Evolutionary conservation across 108 stramenopile species (phyloP).

Genomic region (Bacterosira constricta): DNA sequence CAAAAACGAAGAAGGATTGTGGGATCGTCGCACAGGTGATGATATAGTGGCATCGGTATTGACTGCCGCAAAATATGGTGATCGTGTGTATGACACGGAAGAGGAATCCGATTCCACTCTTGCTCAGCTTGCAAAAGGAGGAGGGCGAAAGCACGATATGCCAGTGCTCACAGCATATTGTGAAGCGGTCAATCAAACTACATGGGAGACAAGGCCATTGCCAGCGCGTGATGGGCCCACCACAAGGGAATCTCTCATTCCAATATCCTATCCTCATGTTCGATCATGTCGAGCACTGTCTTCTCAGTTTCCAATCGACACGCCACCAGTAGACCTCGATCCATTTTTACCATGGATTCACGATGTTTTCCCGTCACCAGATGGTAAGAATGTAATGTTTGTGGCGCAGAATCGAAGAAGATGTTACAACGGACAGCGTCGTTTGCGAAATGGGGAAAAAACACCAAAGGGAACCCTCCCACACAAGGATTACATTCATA

Average conservation of each 20-base stretch:
- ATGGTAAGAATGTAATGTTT: constrained; percentile 83
- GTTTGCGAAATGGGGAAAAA: not conserved
- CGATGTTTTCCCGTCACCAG: constrained; percentile 84
- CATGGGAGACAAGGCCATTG: constrained; percentile 44
- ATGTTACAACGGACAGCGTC: constrained; percentile 57
- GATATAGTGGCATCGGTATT: constrained; percentile 37
- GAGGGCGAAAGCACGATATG: constrained; percentile 27
- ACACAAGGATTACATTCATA: constrained; percentile 33
- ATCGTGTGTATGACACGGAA: constrained; percentile 32
- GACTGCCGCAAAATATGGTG: constrained; percentile 34
- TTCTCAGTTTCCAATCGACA: constrained; percentile 76
- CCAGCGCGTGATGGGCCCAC: constrained; percentile 15
- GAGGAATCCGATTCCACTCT: not conserved
- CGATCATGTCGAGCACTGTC: constrained; percentile 43
- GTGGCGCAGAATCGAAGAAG: constrained; percentile 87
- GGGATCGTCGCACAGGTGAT: constrained; percentile 8
- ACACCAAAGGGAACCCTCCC: constrained; percentile 29
- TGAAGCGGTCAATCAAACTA: constrained; percentile 50
- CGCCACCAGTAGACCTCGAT: constrained; percentile 69
- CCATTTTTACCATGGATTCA: constrained; percentile 93
- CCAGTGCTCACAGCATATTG: constrained; percentile 48
- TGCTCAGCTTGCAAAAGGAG: not conserved
- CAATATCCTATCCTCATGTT: constrained; percentile 31
- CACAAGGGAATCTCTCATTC: constrained; percentile 9
- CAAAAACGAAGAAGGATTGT: constrained; percentile 15